These are phyloP conservation scores for Heliamphora exappendiculata DNA, from an alignment of 148 eudicot genomes.

Conservation along the genomic window DNA sequence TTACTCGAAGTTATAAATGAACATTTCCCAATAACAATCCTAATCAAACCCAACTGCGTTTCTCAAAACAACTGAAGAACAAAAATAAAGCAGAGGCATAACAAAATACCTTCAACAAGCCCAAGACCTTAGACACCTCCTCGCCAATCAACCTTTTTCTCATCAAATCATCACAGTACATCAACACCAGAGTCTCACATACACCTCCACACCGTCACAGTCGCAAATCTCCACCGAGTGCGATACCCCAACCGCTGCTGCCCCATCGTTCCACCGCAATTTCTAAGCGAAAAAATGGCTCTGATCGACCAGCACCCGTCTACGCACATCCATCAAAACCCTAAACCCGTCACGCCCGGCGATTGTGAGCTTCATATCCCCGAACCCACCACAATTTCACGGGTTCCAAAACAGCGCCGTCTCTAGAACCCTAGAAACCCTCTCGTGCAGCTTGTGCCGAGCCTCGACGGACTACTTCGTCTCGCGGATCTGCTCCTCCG, in stretches of 20 bases:
- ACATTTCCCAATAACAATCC: too few relatives aligned
- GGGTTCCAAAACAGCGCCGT: conserved; percentile 28
- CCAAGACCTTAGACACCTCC: conserved; percentile 55
- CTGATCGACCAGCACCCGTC: conserved; percentile 47
- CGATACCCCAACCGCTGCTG: conserved; percentile 14
- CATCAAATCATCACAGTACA: conserved; percentile 72
- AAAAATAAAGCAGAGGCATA: background rate
- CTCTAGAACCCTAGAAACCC: conserved; percentile 45
- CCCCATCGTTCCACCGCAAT: conserved; percentile 19
- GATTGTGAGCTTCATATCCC: conserved; percentile 72
- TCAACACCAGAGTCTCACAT: conserved; percentile 68
- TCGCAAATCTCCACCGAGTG: conserved; percentile 87
- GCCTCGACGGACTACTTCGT: conserved; percentile 30
- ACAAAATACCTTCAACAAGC: conserved; percentile 57
- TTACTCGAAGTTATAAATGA: too few relatives aligned
- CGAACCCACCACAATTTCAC: conserved; percentile 32
- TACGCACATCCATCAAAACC: conserved; percentile 70
- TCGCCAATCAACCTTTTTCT: conserved; percentile 55
- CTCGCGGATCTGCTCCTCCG: conserved; percentile 58
- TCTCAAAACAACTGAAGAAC: too few relatives aligned
- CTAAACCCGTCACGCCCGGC: conserved; percentile 56
- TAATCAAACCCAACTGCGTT: too few relatives aligned
- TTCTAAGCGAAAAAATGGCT: conserved; percentile 77
- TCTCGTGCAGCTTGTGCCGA: too few relatives aligned
- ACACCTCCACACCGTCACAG: conserved; percentile 85